Evolutionary conservation across 1,139 yeast species (phyloP).

Genomic region (Insectozyma bohioensis): DNA sequence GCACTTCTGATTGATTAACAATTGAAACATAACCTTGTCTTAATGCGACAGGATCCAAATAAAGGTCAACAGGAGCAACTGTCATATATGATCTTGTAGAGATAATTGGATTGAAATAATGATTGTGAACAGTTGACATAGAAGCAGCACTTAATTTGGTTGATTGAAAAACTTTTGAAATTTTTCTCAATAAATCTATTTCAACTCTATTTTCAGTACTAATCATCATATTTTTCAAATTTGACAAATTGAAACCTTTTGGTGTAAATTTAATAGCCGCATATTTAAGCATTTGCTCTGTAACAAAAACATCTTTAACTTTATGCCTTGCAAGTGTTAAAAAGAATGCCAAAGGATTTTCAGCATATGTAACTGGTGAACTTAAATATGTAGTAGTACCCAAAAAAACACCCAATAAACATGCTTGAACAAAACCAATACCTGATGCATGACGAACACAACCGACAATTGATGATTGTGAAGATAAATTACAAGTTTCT

Average conservation of each 20-base stretch:
- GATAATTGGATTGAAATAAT: constrained; percentile 78
- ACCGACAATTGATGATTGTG: constrained; percentile 74
- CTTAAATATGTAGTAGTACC: constrained; percentile 85
- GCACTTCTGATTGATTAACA: constrained; percentile 69
- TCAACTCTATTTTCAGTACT: constrained; percentile 78
- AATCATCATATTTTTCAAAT: constrained; percentile 80
- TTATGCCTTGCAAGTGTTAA: constrained; percentile 72
- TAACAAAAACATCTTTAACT: constrained; percentile 83
- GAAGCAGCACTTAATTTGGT: constrained; percentile 70
- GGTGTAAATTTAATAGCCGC: constrained; percentile 66
- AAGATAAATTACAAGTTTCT: constrained; percentile 84
- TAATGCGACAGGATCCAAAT: constrained; percentile 83
- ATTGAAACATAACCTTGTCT: constrained; percentile 84
- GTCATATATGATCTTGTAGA: constrained; percentile 86
- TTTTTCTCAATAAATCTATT: constrained; percentile 54
- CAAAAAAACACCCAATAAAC: constrained; percentile 76
- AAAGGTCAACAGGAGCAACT: constrained; percentile 83
- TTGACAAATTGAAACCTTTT: constrained; percentile 61
- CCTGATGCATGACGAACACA: constrained; percentile 86
- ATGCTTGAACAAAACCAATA: constrained; percentile 82
- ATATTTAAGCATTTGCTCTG: constrained; percentile 81
- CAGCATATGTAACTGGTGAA: constrained; percentile 75
- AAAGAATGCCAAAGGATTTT: constrained; percentile 73
- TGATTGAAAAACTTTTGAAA: constrained; percentile 62
- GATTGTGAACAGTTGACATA: constrained; percentile 76